Percentiles rank a stretch among this genome's conserved stretches.
Conservation (phyloP, 148 eudicot genomes). For the Rhododendron mucronatum region DNA sequence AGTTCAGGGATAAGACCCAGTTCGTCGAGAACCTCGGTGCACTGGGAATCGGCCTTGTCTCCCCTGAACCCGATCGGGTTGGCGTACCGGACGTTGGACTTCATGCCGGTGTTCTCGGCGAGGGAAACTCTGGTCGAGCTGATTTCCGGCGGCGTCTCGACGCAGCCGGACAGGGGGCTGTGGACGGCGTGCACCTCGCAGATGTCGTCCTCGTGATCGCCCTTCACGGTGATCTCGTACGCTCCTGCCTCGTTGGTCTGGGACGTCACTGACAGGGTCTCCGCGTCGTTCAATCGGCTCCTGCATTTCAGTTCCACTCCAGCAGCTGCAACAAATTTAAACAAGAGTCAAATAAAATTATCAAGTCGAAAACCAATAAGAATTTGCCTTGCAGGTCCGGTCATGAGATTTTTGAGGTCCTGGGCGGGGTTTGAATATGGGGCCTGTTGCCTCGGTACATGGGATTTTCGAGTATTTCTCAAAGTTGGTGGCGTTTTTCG, state of each 20-base stretch:
- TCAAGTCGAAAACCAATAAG: neutral
- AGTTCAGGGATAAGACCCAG: slow-evolving; percentile 10
- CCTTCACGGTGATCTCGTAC: slow-evolving; percentile 20
- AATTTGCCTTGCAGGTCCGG: too few species aligned
- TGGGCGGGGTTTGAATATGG: too few species aligned
- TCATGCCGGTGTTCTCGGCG: slow-evolving; percentile 22
- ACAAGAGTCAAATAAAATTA: neutral
- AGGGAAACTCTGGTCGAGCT: slow-evolving; percentile 10
- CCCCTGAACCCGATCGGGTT: slow-evolving; percentile 35
- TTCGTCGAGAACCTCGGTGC: slow-evolving; percentile 11
- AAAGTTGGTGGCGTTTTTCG: neutral
- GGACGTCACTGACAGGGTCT: slow-evolving; percentile 9
- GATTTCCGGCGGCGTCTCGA: neutral
- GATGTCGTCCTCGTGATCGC: slow-evolving; percentile 33
- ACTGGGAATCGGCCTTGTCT: slow-evolving; percentile 1
- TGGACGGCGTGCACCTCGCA: slow-evolving; percentile 25
- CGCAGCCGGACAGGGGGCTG: slow-evolving; percentile 26
- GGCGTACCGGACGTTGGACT: slow-evolving; percentile 10
- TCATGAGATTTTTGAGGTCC: too few species aligned
- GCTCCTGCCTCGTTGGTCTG: slow-evolving; percentile 9
- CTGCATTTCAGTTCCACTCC: slow-evolving; percentile 33
- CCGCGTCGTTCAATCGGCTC: neutral
- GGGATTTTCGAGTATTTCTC: too few species aligned
- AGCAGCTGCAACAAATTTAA: slow-evolving; percentile 22
- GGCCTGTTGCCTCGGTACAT: too few species aligned